A percentile compares a stretch with the other conserved stretches of the same genome.
These are phyloP conservation scores for Tetracentron sinense DNA, from an alignment of 164 flowering plant genomes.

Conservation along the genomic window DNA sequence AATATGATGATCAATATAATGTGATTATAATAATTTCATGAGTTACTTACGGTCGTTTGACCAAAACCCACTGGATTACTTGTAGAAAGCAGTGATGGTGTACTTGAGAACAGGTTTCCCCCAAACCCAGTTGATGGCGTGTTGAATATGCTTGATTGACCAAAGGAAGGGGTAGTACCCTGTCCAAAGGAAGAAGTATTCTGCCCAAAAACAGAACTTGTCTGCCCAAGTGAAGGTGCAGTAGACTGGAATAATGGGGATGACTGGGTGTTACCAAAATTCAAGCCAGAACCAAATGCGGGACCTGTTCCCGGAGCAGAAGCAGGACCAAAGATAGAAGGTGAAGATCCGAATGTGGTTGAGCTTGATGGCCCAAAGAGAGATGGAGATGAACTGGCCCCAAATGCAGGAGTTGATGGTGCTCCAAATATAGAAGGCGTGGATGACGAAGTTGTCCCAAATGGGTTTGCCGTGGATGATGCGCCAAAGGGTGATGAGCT, in stretches of 20 bases:
- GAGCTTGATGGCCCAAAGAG: conserved; percentile 48
- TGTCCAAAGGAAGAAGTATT: conserved; percentile 52
- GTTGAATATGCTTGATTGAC: conserved; percentile 46
- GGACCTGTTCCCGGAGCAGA: conserved; percentile 48
- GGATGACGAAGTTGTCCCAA: conserved; percentile 51
- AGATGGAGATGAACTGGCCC: conserved; percentile 44
- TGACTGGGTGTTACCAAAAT: conserved; percentile 65
- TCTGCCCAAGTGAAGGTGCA: conserved; percentile 61
- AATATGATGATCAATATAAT: not conserved
- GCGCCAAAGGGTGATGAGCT: conserved; percentile 53
- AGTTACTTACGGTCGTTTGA: conserved; percentile 63
- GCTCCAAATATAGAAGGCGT: conserved; percentile 52
- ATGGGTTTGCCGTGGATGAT: conserved; percentile 46
- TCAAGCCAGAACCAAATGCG: conserved; percentile 51
- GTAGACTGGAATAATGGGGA: conserved; percentile 66
- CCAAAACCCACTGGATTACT: conserved; percentile 40
- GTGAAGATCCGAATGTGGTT: conserved; percentile 48
- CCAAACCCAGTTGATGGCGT: conserved; percentile 62
- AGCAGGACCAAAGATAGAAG: conserved; percentile 55
- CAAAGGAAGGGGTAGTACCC: conserved; percentile 45
- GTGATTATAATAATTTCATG: conserved; percentile 1
- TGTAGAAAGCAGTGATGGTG: conserved; percentile 42
- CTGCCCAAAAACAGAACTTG: conserved; percentile 55
- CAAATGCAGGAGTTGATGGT: conserved; percentile 51
- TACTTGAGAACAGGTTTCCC: conserved; percentile 51